Percentiles rank a stretch among this genome's conserved stretches.
These are phyloP conservation scores for Thalassiosira livingstoniorum DNA, from an alignment of 352 stramenopile species.

Conservation along the genomic window DNA sequence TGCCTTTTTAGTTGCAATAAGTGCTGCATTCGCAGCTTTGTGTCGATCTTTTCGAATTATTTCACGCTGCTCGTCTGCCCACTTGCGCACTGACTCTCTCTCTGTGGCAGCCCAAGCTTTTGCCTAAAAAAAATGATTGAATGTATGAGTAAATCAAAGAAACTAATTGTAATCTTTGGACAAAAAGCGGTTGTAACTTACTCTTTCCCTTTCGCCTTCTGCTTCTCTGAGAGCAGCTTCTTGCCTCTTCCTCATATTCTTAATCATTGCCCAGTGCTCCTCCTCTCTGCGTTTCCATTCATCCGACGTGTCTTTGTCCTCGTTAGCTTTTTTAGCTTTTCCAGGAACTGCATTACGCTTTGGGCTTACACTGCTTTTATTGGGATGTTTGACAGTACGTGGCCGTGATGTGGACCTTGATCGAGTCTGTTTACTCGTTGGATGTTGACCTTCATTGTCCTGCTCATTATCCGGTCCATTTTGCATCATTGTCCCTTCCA, in stretches of 20 bases:
- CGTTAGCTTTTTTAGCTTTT: background rate
- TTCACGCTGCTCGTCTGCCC: slow-evolving; percentile 71
- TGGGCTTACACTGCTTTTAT: slow-evolving; percentile 1
- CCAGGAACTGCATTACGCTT: slow-evolving; percentile 6
- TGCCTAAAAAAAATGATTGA: slow-evolving; percentile 43
- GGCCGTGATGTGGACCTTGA: background rate
- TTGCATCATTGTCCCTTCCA: background rate
- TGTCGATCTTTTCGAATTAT: slow-evolving; percentile 69
- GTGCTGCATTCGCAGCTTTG: slow-evolving; percentile 62
- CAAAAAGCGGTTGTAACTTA: slow-evolving; percentile 22
- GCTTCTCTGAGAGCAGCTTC: slow-evolving; percentile 58
- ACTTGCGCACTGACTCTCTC: slow-evolving; percentile 74
- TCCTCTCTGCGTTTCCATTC: slow-evolving; percentile 58
- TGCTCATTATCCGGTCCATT: background rate
- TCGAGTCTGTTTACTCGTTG: background rate
- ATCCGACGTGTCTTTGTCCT: slow-evolving; percentile 34
- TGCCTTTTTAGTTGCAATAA: slow-evolving; percentile 52
- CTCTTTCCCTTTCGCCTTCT: slow-evolving; percentile 57
- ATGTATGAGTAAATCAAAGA: background rate
- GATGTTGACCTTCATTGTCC: background rate
- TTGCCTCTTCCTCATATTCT: slow-evolving; percentile 63
- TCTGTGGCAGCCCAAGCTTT: slow-evolving; percentile 73
- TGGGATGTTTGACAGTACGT: background rate
- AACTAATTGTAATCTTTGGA: background rate
- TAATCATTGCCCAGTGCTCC: slow-evolving; percentile 61